phyloP scores from a whole-genome alignment of 139 green algal species.

The Prasinococcaceae sp. region DNA sequence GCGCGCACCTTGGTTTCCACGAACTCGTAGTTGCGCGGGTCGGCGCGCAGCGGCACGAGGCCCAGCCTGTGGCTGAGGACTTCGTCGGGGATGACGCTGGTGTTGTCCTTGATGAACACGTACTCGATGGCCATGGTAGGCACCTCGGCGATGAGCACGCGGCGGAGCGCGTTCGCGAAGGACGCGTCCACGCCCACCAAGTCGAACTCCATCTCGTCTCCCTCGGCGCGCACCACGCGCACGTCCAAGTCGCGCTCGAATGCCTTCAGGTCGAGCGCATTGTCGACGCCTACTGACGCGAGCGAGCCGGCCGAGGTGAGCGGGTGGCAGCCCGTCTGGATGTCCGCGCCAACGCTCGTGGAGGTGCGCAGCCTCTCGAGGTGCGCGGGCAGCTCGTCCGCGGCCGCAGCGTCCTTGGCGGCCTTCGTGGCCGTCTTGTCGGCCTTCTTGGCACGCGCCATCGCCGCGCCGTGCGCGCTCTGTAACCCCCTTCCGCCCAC shows the following conservation, averaged over 20 bases:
- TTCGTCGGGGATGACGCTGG: slow-evolving; percentile 63
- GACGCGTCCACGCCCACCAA: slow-evolving; percentile 66
- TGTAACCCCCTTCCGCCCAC: no score
- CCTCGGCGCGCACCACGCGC: slow-evolving; percentile 21
- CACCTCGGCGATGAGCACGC: slow-evolving; percentile 88
- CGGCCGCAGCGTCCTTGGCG: no score
- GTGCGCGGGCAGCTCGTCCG: no score
- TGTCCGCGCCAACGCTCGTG: no score
- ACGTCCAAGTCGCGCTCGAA: slow-evolving; percentile 45
- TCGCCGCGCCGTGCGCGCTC: no score
- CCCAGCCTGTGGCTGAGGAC: slow-evolving; percentile 83
- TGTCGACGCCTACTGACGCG: slow-evolving; percentile 65
- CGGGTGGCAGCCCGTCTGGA: no score
- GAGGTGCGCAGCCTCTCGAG: no score
- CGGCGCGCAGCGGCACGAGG: slow-evolving; percentile 65
- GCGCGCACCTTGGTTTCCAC: not conserved
- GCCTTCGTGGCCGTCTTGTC: no score
- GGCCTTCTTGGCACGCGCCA: no score
- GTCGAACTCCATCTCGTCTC: slow-evolving; percentile 75
- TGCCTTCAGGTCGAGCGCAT: slow-evolving; percentile 43
- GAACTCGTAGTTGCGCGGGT: slow-evolving; percentile 61
- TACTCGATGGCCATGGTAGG: slow-evolving; percentile 95
- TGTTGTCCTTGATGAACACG: slow-evolving; percentile 96
- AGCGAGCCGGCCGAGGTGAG: no score
- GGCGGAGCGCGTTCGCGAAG: slow-evolving; percentile 82